phyloP scores from a whole-genome alignment of 768 basidiomycete species.

The Auriculariales sp. region DNA sequence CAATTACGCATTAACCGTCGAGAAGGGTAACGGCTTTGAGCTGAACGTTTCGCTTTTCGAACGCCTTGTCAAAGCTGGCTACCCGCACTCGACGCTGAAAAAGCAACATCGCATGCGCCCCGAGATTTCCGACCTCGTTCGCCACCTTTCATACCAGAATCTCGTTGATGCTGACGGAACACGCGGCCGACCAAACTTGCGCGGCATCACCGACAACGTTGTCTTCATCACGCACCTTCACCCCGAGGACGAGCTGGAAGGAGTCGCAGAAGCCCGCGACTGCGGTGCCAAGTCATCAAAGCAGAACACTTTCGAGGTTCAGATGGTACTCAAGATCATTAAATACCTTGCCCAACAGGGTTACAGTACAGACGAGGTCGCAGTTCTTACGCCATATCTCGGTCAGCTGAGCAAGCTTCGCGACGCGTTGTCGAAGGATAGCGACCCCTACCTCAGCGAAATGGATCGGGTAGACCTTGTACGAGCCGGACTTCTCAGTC shows the following conservation, averaged over 20 bases:
- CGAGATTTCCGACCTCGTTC: slow-evolving; percentile 49
- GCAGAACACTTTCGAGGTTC: slow-evolving; percentile 38
- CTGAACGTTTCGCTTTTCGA: slow-evolving; percentile 58
- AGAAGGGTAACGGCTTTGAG: slow-evolving; percentile 53
- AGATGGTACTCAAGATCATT: slow-evolving; percentile 52
- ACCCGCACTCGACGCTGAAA: slow-evolving; percentile 41
- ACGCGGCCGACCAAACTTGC: slow-evolving; percentile 31
- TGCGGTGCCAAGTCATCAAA: slow-evolving; percentile 38
- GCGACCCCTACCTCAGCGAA: slow-evolving; percentile 49
- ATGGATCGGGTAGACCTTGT: slow-evolving; percentile 44
- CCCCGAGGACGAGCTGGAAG: slow-evolving; percentile 33
- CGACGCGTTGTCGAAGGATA: slow-evolving; percentile 25
- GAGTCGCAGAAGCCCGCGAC: slow-evolving; percentile 32
- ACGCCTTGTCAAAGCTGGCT: slow-evolving; percentile 44
- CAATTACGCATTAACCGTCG: slow-evolving; percentile 46
- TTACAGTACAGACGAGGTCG: slow-evolving; percentile 43
- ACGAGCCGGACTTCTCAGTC: slow-evolving; percentile 36
- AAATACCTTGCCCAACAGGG: slow-evolving; percentile 55
- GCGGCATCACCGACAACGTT: slow-evolving; percentile 41
- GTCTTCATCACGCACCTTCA: slow-evolving; percentile 45
- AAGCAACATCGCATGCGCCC: slow-evolving; percentile 64
- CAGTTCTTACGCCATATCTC: slow-evolving; percentile 54
- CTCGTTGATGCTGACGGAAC: slow-evolving; percentile 42
- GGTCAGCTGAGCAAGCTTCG: slow-evolving; percentile 43
- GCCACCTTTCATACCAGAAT: slow-evolving; percentile 49